phyloP scores from a whole-genome alignment of 2,329 filamentous ascomycete species.

The Exophiala aquamarina region DNA sequence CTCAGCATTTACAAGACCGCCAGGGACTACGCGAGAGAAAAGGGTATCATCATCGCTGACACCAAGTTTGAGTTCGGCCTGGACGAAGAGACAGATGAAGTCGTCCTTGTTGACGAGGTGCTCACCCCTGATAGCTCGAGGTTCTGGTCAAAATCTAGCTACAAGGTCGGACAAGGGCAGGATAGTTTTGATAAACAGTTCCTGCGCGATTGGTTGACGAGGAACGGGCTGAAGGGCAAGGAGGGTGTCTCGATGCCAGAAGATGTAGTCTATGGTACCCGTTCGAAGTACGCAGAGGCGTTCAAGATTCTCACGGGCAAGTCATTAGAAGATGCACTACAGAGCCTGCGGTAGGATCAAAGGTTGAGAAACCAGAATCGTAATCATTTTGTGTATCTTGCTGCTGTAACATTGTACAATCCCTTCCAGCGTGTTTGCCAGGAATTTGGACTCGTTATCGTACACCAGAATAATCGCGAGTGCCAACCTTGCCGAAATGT shows the following conservation, averaged over 20 bases:
- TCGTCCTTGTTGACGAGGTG: constrained; percentile 81
- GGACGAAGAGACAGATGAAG: constrained; percentile 62
- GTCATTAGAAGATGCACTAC: constrained; percentile 33
- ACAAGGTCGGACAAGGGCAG: constrained; percentile 72
- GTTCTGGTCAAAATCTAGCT: constrained; percentile 78
- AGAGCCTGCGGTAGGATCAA: constrained; percentile 11
- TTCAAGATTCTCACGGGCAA: constrained; percentile 68
- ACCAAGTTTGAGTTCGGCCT: constrained; percentile 77
- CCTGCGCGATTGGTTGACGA: constrained; percentile 77
- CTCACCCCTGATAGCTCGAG: constrained; percentile 80
- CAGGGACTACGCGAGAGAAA: constrained; percentile 61
- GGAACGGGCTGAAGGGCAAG: constrained; percentile 71
- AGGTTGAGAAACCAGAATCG: neutral
- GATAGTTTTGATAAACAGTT: constrained; percentile 88
- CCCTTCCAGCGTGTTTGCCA: neutral
- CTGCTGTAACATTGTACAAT: neutral
- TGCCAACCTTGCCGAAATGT: constrained; percentile 25
- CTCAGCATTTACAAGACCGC: constrained; percentile 64
- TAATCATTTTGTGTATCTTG: too few relatives aligned
- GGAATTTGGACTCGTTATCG: constrained; percentile 9
- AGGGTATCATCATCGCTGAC: constrained; percentile 75
- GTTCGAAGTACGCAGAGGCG: constrained; percentile 72
- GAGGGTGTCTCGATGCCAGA: constrained; percentile 70
- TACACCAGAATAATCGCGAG: constrained; percentile 15
- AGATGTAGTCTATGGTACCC: constrained; percentile 68